phyloP scores from a whole-genome alignment of 768 basidiomycete genomes.

The Leccinum ochraceum region DNA sequence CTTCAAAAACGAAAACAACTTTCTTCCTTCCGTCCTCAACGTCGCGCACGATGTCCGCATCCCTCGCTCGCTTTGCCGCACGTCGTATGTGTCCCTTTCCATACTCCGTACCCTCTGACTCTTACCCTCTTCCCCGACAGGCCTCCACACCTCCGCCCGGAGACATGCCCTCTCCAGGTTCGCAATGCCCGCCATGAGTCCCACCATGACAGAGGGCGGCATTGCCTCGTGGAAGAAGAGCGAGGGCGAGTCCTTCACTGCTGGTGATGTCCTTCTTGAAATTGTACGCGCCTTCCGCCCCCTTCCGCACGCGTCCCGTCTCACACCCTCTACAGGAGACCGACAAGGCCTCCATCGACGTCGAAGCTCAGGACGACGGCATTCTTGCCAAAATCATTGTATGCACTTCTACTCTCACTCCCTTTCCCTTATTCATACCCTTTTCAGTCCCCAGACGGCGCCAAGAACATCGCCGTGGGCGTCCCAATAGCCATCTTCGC shows the following conservation, averaged over 20 bases:
- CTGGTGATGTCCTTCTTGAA: slow-evolving; percentile 94
- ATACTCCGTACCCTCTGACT: not conserved
- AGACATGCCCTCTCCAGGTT: slow-evolving; percentile 83
- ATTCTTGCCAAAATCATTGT: slow-evolving; percentile 96
- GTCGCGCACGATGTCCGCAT: slow-evolving; percentile 52
- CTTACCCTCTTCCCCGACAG: slow-evolving; percentile 40
- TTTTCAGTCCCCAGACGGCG: slow-evolving; percentile 72
- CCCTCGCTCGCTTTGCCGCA: slow-evolving; percentile 62
- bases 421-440: not conserved
- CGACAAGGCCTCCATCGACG: slow-evolving; percentile 99
- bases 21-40: slow-evolving; percentile 10
- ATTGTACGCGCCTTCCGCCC: slow-evolving; percentile 58
- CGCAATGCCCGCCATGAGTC: slow-evolving; percentile 98
- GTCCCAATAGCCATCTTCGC: slow-evolving; percentile 87
- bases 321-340: slow-evolving; percentile 70
- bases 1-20: slow-evolving; percentile 15
- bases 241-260: slow-evolving; percentile 87
- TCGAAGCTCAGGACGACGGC: slow-evolving; percentile 98
- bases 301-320: slow-evolving; percentile 4
- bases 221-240: slow-evolving; percentile 97
- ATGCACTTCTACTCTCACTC: slow-evolving; percentile 31
- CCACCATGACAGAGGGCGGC: slow-evolving; percentile 99
- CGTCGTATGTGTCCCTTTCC: slow-evolving; percentile 51
- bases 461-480: slow-evolving; percentile 88
- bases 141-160: slow-evolving; percentile 79